Conservation (phyloP, 306 rosid genomes). For the Albizia julibrissin region DNA sequence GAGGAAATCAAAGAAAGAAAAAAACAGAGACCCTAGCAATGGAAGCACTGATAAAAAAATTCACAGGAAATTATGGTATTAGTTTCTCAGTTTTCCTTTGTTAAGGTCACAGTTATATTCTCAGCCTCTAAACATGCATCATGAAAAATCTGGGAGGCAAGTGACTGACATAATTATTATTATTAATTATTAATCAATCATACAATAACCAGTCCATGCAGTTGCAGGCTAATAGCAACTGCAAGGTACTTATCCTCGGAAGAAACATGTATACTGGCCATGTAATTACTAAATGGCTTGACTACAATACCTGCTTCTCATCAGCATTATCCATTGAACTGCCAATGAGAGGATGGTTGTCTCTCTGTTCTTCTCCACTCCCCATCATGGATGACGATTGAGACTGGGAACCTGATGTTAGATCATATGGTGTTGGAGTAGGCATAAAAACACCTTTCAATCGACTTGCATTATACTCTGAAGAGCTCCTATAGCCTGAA, state of each 20-base stretch:
- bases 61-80: constrained; percentile 8
- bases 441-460: constrained; percentile 73
- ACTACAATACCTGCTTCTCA: constrained; percentile 75
- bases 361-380: constrained; percentile 64
- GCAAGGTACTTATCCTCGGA: constrained; percentile 3
- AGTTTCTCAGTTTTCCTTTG: constrained; percentile 1
- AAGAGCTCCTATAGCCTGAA: constrained; percentile 57
- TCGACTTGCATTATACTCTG: constrained; percentile 58
- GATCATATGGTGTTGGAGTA: constrained; percentile 72
- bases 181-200: constrained; percentile 3
- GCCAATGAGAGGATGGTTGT: constrained; percentile 54
- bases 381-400: constrained; percentile 68
- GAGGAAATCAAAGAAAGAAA: background rate
- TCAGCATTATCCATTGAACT: constrained; percentile 62
- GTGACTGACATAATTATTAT: constrained; percentile 2
- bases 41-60: constrained; percentile 21
- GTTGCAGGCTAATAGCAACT: constrained; percentile 10
- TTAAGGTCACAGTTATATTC: background rate
- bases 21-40: background rate
- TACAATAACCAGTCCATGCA: constrained; percentile 22
- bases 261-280: constrained; percentile 21
- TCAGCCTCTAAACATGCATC: constrained; percentile 17
- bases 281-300: constrained; percentile 13
- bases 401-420: constrained; percentile 68
- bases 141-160: background rate